These are phyloP conservation scores for Bruguiera hainesii DNA, from an alignment of 441 rosid species.

Conservation along the genomic window DNA sequence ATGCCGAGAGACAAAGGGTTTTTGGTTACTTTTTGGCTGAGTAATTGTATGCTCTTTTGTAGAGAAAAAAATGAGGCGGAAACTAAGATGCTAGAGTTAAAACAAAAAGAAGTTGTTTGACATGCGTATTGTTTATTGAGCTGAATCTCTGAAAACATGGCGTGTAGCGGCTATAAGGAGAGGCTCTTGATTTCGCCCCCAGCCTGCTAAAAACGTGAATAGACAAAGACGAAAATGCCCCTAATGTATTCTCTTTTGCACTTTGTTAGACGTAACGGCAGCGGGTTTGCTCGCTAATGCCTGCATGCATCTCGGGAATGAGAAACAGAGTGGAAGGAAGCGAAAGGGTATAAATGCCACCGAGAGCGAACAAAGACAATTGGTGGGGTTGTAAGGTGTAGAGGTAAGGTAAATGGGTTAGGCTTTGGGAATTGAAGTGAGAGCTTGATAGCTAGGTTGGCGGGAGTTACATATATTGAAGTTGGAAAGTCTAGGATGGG, in stretches of 20 bases:
- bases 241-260: not conserved
- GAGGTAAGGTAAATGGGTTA: slow-evolving; percentile 39
- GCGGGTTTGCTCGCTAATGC: slow-evolving; percentile 15
- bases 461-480: slow-evolving; percentile 19
- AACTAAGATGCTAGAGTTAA: slow-evolving; percentile 16
- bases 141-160: slow-evolving; percentile 92
- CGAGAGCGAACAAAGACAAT: slow-evolving; percentile 34
- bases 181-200: slow-evolving; percentile 29
- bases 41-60: slow-evolving; percentile 14
- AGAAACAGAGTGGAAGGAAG: slow-evolving; percentile 35
- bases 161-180: slow-evolving; percentile 50
- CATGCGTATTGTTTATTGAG: slow-evolving; percentile 95
- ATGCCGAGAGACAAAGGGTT: not conserved
- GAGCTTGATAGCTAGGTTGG: slow-evolving; percentile 13
- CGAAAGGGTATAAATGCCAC: slow-evolving; percentile 31
- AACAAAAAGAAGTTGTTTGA: slow-evolving; percentile 37
- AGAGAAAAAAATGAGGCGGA: slow-evolving; percentile 1
- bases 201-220: slow-evolving; percentile 17
- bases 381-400: slow-evolving; percentile 64
- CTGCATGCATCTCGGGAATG: slow-evolving; percentile 58
- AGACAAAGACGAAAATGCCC: slow-evolving; percentile 25
- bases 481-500: slow-evolving; percentile 27
- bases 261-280: not conserved
- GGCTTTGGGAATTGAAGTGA: slow-evolving; percentile 78
- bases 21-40: slow-evolving; percentile 27